These are phyloP conservation scores for Phytophthora boehmeriae DNA, from an alignment of 352 stramenopile species.

Conservation along the genomic window DNA sequence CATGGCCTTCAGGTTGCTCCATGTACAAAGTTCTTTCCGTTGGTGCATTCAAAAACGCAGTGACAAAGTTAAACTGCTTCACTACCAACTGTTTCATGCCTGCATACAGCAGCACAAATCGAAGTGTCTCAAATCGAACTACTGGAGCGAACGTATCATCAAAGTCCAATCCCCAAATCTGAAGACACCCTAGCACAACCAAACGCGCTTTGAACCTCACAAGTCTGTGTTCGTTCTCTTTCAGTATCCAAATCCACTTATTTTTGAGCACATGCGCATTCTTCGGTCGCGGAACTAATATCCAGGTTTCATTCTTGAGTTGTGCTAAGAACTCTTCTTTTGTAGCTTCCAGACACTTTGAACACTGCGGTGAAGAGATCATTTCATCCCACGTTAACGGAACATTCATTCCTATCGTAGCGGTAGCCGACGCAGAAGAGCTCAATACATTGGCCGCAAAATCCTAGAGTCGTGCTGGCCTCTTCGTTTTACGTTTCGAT, in stretches of 20 bases:
- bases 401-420: constrained; percentile 6
- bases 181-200: constrained; percentile 11
- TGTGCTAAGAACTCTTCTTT: constrained; percentile 14
- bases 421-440: constrained; percentile 7
- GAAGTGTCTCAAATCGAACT: constrained; percentile 11
- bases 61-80: constrained; percentile 5
- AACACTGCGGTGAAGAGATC: constrained; percentile 5
- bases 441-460: constrained; percentile 11
- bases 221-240: constrained; percentile 13
- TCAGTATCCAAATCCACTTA: constrained; percentile 15
- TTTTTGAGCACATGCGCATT: constrained; percentile 13
- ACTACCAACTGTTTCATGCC: neutral
- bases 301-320: constrained; percentile 16
- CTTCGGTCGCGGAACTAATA: constrained; percentile 8
- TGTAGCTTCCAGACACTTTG: constrained; percentile 10
- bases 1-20: constrained; percentile 4
- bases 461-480: constrained; percentile 1
- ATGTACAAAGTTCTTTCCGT: constrained; percentile 15
- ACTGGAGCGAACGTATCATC: constrained; percentile 19
- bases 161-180: constrained; percentile 22
- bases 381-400: constrained; percentile 11
- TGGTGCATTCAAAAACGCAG: constrained; percentile 8
- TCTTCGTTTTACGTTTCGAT: constrained; percentile 4
- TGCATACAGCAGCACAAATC: constrained; percentile 13
- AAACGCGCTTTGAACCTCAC: constrained; percentile 12